Evolutionary conservation across 2,329 filamentous ascomycete species (phyloP), one percentile per base, ranked within the genome.

Genomic region (Ophiostoma triangulosporum): DNA sequence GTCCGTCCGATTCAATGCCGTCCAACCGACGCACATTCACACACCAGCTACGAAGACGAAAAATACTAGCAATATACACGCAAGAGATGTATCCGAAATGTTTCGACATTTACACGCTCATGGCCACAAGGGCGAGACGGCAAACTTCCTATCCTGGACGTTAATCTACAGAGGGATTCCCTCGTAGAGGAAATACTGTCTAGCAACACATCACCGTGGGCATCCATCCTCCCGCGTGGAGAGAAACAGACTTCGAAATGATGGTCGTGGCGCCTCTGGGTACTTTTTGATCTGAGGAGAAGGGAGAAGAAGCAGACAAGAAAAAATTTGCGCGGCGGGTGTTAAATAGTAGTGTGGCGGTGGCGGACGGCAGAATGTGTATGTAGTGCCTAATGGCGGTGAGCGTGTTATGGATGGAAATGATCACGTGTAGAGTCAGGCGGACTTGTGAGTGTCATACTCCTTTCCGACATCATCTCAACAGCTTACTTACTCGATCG

Each of bases 101-200:
- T 62, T 72, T 77, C 76, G 75, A 76, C 77, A 76, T 78, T 70
- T 69, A 71, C 55, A 35, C 71, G 71, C 72, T 70, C 73, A 73
- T 68, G 63, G 68, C 65, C 62, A 45, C 33, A 63, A 67, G 66
- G 67, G 66, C 64, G 67, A 66, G 72, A 46, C 43, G 74, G 67
- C 66, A 78, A 72, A 78, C 75, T 81, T 80, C 77, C 77, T 80
- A 80, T 77, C 74, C 75, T 75, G 76, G 76, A 71, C 58, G 67
- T 75, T 70, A 58, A 66, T 80, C 75, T 80, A 70, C 76, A 76
- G 75, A 78, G 65, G 51, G 38, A 53, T 54, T 40, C n/a, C 57
- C 51, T 51, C 38, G 4, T 14, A 56, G 48, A 50, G 55, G 36
- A 29, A 53, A 57, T 52, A 54, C 68, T 70, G 69, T 74, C 63